Evolutionary conservation across 495 filamentous ascomycete species (phyloP).

Genomic region (Daldinia vernicosa): DNA sequence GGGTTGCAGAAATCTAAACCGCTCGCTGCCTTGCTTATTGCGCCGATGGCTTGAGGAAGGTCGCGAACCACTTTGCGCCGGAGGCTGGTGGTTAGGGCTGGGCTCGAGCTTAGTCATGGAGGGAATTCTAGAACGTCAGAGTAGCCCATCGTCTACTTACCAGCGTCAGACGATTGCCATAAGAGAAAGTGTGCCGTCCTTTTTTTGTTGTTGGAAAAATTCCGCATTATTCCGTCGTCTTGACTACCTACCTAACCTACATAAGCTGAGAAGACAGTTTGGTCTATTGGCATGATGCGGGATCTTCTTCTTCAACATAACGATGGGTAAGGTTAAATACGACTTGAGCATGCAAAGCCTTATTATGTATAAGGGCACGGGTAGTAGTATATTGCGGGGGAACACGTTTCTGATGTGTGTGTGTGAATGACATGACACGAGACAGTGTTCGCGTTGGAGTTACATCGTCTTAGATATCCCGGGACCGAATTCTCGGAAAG

Average conservation of each 20-base stretch:
- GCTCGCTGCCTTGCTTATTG: slow-evolving; percentile 12
- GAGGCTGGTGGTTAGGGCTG: slow-evolving; percentile 18
- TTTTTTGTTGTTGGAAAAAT: background rate
- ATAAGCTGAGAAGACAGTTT: slow-evolving; percentile 7
- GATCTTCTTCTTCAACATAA: background rate
- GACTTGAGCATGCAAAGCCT: background rate
- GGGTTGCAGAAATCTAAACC: slow-evolving; percentile 9
- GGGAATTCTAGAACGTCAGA: slow-evolving; percentile 8
- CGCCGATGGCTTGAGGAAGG: slow-evolving; percentile 23
- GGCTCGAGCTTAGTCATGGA: slow-evolving; percentile 28
- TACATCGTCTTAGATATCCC: slow-evolving; percentile 32
- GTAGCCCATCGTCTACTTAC: slow-evolving; percentile 3
- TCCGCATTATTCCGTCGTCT: slow-evolving; percentile 17
- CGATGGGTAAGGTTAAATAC: slow-evolving; percentile 11
- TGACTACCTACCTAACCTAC: no score
- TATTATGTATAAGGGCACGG: slow-evolving; percentile 14
- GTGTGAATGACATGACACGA: background rate
- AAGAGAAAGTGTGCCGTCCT: slow-evolving; percentile 1
- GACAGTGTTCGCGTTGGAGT: slow-evolving; percentile 23
- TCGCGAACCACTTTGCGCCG: slow-evolving; percentile 21
- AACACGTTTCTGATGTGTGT: slow-evolving; percentile 10
- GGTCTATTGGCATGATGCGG: background rate
- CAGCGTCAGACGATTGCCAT: slow-evolving; percentile 9
- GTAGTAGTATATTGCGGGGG: slow-evolving; percentile 10
- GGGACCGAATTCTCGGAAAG: slow-evolving; percentile 21